Evolutionary conservation across 768 basidiomycete species (phyloP).

Genomic region (Daedaleopsis nitida): DNA sequence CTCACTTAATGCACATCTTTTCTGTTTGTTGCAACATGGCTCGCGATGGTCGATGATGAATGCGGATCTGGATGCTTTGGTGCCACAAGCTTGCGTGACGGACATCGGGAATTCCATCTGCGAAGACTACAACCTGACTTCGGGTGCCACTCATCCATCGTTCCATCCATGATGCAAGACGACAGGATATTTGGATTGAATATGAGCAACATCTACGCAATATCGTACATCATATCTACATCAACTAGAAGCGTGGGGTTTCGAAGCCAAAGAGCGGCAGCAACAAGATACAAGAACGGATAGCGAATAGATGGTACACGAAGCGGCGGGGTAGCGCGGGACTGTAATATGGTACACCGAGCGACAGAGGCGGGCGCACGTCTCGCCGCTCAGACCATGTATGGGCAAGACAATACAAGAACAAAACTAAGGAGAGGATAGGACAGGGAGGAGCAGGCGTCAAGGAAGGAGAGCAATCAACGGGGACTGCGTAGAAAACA

Average conservation of each 20-base stretch:
- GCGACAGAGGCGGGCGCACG: not conserved
- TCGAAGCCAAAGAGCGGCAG: not conserved
- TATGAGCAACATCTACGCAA: not conserved
- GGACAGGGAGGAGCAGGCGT: not conserved
- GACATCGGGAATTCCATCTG: too few species aligned
- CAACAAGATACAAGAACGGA: not conserved
- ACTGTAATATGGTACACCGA: constrained; percentile 8
- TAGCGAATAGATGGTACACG: constrained; percentile 5
- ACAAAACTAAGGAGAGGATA: not conserved
- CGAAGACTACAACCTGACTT: too few species aligned
- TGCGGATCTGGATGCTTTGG: too few species aligned
- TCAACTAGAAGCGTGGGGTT: not conserved
- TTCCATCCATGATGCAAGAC: not conserved
- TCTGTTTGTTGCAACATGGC: too few species aligned
- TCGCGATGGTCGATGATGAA: too few species aligned
- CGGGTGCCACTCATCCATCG: too few species aligned
- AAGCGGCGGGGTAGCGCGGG: constrained; percentile 5
- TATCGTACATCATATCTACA: not conserved
- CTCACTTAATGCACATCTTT: not conserved
- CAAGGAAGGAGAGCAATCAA: not conserved
- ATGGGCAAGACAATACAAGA: not conserved
- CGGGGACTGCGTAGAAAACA: not conserved
- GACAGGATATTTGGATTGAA: not conserved
- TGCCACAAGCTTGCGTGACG: too few species aligned
- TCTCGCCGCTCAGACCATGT: not conserved